These are phyloP conservation scores for Albizia julibrissin DNA, from an alignment of 306 rosid species.

Conservation along the genomic window DNA sequence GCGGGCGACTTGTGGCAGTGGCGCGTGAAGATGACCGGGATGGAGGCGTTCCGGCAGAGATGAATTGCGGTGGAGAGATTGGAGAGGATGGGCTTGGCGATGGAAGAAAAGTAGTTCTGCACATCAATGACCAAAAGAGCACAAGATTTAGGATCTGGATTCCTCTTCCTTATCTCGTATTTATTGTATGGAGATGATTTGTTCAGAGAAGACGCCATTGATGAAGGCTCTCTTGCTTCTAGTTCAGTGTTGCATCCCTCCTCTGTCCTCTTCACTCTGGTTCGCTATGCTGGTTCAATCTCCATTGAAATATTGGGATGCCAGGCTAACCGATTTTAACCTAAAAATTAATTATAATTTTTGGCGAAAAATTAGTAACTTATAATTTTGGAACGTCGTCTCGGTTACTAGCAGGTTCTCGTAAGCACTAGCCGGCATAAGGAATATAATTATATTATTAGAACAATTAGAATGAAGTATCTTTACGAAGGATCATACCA, in stretches of 20 bases:
- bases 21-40: constrained; percentile 75
- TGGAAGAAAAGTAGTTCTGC: constrained; percentile 65
- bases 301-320: too few species aligned
- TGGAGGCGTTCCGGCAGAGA: constrained; percentile 62
- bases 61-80: constrained; percentile 62
- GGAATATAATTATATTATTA: too few species aligned
- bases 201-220: constrained; percentile 22
- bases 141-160: constrained; percentile 54
- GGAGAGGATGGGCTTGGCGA: constrained; percentile 53
- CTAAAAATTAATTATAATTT: too few species aligned
- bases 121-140: constrained; percentile 67
- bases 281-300: too few species aligned
- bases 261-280: too few species aligned
- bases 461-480: too few species aligned
- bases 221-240: background rate
- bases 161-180: constrained; percentile 56
- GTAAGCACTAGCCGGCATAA: too few species aligned
- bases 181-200: constrained; percentile 35
- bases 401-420: too few species aligned
- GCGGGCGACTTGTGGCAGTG: constrained; percentile 58
- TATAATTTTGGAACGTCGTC: too few species aligned
- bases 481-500: too few species aligned
- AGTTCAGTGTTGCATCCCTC: background rate
- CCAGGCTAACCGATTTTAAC: too few species aligned
- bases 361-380: too few species aligned